These are phyloP conservation scores for Centrapalus pauciflorus DNA, from an alignment of 129 eudicot genomes.

Conservation along the genomic window DNA sequence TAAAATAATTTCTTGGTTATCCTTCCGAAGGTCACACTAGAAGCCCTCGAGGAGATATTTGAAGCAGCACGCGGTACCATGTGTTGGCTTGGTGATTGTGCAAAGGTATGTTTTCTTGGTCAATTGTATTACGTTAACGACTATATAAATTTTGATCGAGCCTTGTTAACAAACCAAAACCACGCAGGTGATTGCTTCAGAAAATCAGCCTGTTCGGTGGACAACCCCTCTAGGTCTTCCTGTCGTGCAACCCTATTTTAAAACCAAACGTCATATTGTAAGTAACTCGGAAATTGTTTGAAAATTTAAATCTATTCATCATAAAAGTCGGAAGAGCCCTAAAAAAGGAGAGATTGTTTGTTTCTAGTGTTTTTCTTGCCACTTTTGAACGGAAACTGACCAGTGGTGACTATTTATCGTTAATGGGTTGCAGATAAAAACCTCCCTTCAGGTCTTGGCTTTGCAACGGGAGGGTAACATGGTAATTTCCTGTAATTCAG, in stretches of 20 bases:
- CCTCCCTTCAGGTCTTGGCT: slow-evolving; percentile 82
- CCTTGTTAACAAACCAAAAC: slow-evolving; percentile 1
- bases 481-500: slow-evolving; percentile 34
- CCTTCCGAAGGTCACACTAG: slow-evolving; percentile 65
- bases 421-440: slow-evolving; percentile 62
- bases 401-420: background rate
- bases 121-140: background rate
- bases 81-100: slow-evolving; percentile 99
- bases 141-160: background rate
- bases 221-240: slow-evolving; percentile 97
- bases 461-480: slow-evolving; percentile 69
- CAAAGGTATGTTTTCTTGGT: slow-evolving; percentile 53
- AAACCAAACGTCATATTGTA: slow-evolving; percentile 70
- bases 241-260: slow-evolving; percentile 91
- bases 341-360: background rate
- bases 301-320: slow-evolving; percentile 7
- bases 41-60: slow-evolving; percentile 91
- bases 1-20: background rate
- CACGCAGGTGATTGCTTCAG: slow-evolving; percentile 77
- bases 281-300: slow-evolving; percentile 19
- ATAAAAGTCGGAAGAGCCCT: slow-evolving; percentile 4
- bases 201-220: slow-evolving; percentile 94
- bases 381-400: background rate
- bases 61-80: slow-evolving; percentile 90
- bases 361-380: background rate